These are phyloP conservation scores for Polytrichum formosum DNA, from an alignment of 225 moss, liverwort and hornwort genomes.

Conservation along the genomic window DNA sequence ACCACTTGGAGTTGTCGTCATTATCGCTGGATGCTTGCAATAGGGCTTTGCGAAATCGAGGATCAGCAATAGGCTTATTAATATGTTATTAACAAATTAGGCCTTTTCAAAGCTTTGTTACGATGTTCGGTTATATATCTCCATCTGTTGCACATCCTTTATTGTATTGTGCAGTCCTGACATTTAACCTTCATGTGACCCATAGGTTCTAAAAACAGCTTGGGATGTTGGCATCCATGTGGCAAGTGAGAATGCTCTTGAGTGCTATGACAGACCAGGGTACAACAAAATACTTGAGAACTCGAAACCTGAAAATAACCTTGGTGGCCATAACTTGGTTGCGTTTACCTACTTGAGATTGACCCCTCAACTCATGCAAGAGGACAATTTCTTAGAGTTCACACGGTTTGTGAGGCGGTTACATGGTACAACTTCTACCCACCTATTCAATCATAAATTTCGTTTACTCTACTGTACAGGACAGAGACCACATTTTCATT, in stretches of 20 bases:
- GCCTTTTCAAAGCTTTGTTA: too few species aligned
- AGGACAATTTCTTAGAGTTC: constrained; percentile 65
- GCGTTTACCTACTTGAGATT: constrained; percentile 88
- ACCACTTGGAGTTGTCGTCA: too few species aligned
- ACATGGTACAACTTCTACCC: constrained; percentile 50
- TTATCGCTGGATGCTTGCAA: too few species aligned
- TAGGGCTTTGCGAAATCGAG: too few species aligned
- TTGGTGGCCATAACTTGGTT: constrained; percentile 40
- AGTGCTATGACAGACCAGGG: constrained; percentile 71
- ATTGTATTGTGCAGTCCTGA: neutral
- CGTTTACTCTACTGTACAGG: neutral
- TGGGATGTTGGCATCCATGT: constrained; percentile 57
- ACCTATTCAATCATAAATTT: neutral
- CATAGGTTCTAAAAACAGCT: constrained; percentile 58
- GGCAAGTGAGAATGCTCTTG: constrained; percentile 86
- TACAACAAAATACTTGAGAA: constrained; percentile 81
- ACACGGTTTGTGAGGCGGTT: constrained; percentile 71
- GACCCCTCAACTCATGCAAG: constrained; percentile 72
- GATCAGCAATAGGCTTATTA: too few species aligned
- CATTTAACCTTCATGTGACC: neutral
- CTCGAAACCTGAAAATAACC: constrained; percentile 54
- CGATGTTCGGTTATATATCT: too few species aligned
- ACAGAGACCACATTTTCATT: neutral
- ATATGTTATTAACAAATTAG: too few species aligned
- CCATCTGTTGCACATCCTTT: too few species aligned